Evolutionary conservation across 83 land plant genomes (phyloP).

Genomic region (Picea mariana): DNA sequence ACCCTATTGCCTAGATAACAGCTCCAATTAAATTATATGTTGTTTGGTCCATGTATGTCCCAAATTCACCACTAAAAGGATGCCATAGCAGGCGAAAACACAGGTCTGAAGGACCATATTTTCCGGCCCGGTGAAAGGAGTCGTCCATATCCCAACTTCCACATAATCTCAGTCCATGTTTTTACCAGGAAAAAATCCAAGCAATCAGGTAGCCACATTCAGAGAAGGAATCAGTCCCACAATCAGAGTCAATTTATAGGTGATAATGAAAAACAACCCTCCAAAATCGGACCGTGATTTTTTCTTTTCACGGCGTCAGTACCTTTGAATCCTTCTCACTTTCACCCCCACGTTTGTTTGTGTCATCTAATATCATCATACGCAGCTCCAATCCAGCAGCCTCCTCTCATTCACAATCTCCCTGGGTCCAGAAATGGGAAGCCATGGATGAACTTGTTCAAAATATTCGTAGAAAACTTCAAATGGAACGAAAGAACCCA

Average conservation of each 20-base stretch:
- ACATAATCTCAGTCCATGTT: constrained; percentile 50
- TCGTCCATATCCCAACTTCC: constrained; percentile 34
- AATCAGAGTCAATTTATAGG: constrained; percentile 78
- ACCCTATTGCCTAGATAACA: constrained; percentile 75
- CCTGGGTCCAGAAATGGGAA: no score
- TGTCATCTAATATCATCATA: constrained; percentile 30
- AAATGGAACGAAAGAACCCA: no score
- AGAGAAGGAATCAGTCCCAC: constrained; percentile 83
- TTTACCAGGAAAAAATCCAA: constrained; percentile 72
- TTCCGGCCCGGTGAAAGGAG: constrained; percentile 71
- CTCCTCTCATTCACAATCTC: neutral
- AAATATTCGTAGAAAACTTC: no score
- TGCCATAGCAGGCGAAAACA: constrained; percentile 79
- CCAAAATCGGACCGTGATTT: constrained; percentile 70
- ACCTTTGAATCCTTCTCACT: constrained; percentile 3
- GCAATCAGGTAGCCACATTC: constrained; percentile 70
- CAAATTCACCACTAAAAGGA: constrained; percentile 91
- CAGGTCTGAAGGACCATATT: constrained; percentile 84
- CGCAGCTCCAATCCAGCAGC: constrained; percentile 21
- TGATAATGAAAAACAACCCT: constrained; percentile 65
- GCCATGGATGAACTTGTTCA: no score
- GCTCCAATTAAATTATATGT: constrained; percentile 75
- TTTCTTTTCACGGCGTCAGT: constrained; percentile 64
- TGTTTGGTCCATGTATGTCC: constrained; percentile 70
- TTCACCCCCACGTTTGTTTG: neutral